These are phyloP conservation scores for Sporothrix curviconia DNA, from an alignment of 2,329 filamentous ascomycete genomes.

Conservation along the genomic window DNA sequence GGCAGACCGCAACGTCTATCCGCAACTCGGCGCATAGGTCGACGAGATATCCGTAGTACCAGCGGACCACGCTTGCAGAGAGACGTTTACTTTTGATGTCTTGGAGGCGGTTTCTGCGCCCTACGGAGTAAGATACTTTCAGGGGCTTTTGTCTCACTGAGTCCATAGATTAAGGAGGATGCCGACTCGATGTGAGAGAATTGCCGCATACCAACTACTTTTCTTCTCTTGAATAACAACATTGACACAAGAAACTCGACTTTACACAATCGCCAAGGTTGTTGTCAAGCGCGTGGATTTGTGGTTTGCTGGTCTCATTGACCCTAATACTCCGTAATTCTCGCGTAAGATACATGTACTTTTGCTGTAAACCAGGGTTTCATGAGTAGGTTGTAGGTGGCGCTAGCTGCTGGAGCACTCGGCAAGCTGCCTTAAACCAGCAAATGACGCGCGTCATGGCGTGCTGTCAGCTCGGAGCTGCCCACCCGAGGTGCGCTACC, in stretches of 20 bases:
- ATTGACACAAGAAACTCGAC: no score
- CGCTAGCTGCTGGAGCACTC: background rate
- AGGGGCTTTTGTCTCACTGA: background rate
- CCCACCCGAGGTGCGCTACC: constrained; percentile 1
- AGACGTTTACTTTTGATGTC: background rate
- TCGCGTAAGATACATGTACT: no score
- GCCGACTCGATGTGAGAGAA: no score
- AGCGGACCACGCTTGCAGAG: background rate
- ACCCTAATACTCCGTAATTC: no score
- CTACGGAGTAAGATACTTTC: background rate
- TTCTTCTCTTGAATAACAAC: no score
- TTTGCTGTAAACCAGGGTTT: constrained; percentile 1
- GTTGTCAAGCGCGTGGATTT: no score
- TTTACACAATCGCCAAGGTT: no score
- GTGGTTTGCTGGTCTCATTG: no score
- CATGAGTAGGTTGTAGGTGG: no score
- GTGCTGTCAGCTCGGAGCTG: background rate
- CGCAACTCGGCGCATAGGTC: no score
- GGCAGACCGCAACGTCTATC: background rate
- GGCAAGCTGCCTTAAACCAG: background rate
- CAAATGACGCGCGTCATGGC: constrained; percentile 6
- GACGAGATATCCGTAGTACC: background rate
- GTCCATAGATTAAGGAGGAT: no score
- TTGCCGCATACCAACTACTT: no score
- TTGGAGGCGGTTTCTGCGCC: background rate